Evolutionary conservation across 257 asterid genomes (phyloP), one percentile per base, ranked within the genome.

Genomic region (Leonotis leonurus): DNA sequence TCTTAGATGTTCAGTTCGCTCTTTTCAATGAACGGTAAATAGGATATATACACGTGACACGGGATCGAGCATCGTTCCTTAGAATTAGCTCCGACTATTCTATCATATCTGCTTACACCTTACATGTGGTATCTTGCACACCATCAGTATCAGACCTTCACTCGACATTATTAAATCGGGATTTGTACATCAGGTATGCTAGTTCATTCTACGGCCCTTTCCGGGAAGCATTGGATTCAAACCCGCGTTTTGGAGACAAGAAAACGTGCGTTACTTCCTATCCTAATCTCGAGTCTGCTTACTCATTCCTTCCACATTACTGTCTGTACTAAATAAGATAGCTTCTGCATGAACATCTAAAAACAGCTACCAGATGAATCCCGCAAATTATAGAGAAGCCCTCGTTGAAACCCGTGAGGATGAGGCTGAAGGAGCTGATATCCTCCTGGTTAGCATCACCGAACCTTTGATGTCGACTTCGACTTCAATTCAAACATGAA

Each of bases 371-470:
- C 99, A 92, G 83, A 92, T 92, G 99, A 89, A 87, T 74, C 99
- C 97, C 32, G 94, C 96, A 54, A 92, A 92, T 67, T 85, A 83
- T 33, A 85, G 96, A 75, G 99, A 92, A 77, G 96, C 99, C 25
- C 78, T 92, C 32, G 64, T 87, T 12, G 99, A 92, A 81, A 67
- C 89, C 70, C 80, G 69, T 1, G 96, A 72, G 70, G 99, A 92
- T 56, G 99, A 92, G 72, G 70, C 96, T 18, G 99, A 92, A 78
- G 99, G 99, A 75, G 99, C 97, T 6, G 99, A 92, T 75, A 92
- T 92, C 36, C 95, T 92, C 64, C 77, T 92, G 93, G 99, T 92
- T 69, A 55, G 87, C 73, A 11, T 45, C 12, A 41, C 46, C 57
- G 60, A 60, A 65, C 30, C 22, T 48, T 33, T 67, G 57, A 39